Evolutionary conservation across 805 yeast genomes (phyloP), one percentile per base, ranked within the genome.

Genomic region (Brettanomyces anomalus): DNA sequence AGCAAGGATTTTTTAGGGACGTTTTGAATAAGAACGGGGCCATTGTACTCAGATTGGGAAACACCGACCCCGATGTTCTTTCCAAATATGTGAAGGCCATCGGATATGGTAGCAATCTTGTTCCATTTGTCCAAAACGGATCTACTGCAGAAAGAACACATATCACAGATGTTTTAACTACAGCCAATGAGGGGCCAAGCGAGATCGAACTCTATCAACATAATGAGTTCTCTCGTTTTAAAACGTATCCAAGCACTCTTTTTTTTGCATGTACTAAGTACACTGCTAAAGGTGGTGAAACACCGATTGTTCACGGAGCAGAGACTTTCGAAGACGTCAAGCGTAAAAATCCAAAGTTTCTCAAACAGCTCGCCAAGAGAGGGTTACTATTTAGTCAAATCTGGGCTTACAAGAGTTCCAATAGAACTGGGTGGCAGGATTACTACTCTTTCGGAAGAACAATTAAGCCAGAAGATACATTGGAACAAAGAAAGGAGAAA

Each of bases 131-230:
- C 16, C 65, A 61, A 44, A 57, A 51, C 39, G 67, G 66, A 4
- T 48, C 58, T 0, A 44, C 56, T 3, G 64, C 58, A 3, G 43
- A 50, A 28, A 51, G 67, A 43, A 53, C 55, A n/a, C 41, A 45
- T 14, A 28, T 37, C 15, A 26, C 40, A 5, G 33, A 37, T 21
- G 39, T 49, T 33, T 36, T 62, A 11, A 50, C 48, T 33, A 60
- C 64, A 10, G 67, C 66, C 21, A 58, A 60, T 36, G 66, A 60
- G 46, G 61, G 65, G 1, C 57, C 62, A 6, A 41, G 56, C 3
- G 44, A 43, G n/a, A 42, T 39, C 10, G 37, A 39, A n/a, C 39
- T 64, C 15, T 49, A 46, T 34, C 66, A 62, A 40, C 67, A 62
- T 46, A 61, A 60, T 42, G 66, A 63, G 36, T 62, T 55, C 42